Evolutionary conservation across 768 basidiomycete species (phyloP).

Genomic region (Trametopsis cervina): DNA sequence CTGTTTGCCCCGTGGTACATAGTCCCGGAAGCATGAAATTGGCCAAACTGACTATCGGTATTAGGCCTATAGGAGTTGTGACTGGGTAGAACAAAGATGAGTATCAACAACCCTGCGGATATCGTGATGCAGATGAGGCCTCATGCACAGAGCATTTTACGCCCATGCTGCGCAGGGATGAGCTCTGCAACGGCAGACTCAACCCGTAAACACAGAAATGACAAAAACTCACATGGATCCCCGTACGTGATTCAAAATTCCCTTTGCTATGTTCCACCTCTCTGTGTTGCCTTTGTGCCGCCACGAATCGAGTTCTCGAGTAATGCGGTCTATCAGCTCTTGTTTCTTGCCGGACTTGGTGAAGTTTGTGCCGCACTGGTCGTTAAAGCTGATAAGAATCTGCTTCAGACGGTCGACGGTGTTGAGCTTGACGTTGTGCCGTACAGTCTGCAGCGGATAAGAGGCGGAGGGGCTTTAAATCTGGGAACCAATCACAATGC

Average conservation of each 20-base stretch:
- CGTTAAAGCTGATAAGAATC: slow-evolving; percentile 71
- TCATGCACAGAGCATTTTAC: neutral
- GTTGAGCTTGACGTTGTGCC: slow-evolving; percentile 65
- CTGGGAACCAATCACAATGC: slow-evolving; percentile 5
- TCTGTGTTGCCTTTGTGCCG: slow-evolving; percentile 47
- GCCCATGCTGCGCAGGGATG: neutral
- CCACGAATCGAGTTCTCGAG: slow-evolving; percentile 53
- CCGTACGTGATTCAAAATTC: slow-evolving; percentile 36
- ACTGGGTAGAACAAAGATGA: too few relatives aligned
- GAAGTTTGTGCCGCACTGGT: slow-evolving; percentile 62
- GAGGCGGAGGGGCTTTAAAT: slow-evolving; percentile 1
- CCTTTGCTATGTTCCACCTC: slow-evolving; percentile 64
- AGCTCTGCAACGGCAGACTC: neutral
- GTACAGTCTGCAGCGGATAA: slow-evolving; percentile 45
- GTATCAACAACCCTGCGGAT: too few relatives aligned
- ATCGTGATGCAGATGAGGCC: too few relatives aligned
- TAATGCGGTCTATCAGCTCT: slow-evolving; percentile 77
- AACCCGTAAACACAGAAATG: neutral
- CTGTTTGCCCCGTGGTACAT: neutral
- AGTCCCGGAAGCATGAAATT: neutral
- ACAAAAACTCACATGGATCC: slow-evolving; percentile 47
- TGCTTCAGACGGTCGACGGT: slow-evolving; percentile 85
- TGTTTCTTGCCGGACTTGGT: slow-evolving; percentile 82
- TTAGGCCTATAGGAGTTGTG: neutral
- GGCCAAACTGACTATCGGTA: neutral